phyloP scores from a whole-genome alignment of 345 rosid species.

The Melaleuca alternifolia region DNA sequence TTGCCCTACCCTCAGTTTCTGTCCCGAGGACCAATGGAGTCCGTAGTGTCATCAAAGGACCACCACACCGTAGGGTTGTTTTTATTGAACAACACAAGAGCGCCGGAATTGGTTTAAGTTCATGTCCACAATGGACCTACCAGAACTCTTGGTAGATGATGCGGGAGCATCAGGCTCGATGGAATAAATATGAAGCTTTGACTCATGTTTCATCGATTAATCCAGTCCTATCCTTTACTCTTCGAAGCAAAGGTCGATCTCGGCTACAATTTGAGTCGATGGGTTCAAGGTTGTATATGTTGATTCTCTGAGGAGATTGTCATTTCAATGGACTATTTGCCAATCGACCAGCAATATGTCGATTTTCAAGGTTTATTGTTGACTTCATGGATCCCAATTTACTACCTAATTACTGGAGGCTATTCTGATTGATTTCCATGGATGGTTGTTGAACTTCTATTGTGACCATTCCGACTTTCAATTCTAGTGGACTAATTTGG shows the following conservation, averaged over 20 bases:
- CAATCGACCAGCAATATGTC: not conserved
- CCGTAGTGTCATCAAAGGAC: not conserved
- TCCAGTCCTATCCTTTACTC: not conserved
- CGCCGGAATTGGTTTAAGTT: not conserved
- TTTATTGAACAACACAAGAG: not conserved
- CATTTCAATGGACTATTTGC: not conserved
- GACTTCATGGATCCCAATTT: not conserved
- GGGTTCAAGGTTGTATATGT: not conserved
- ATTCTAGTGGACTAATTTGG: not conserved
- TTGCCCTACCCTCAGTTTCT: constrained; percentile 1
- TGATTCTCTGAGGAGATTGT: not conserved
- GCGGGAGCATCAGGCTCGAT: no score
- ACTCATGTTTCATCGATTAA: not conserved
- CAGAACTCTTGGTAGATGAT: no score
- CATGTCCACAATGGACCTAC: no score
- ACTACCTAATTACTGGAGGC: not conserved
- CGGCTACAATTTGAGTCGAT: not conserved
- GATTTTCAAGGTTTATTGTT: no score
- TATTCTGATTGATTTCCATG: not conserved
- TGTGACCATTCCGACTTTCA: not conserved
- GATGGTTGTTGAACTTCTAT: not conserved
- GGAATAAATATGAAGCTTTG: not conserved
- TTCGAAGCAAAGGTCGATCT: no score
- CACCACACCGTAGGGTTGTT: not conserved
- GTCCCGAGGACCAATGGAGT: constrained; percentile 9